Evolutionary conservation across 495 filamentous ascomycete species (phyloP), one percentile per base, ranked within the genome.

Genomic region (Articulospora tetracladia): DNA sequence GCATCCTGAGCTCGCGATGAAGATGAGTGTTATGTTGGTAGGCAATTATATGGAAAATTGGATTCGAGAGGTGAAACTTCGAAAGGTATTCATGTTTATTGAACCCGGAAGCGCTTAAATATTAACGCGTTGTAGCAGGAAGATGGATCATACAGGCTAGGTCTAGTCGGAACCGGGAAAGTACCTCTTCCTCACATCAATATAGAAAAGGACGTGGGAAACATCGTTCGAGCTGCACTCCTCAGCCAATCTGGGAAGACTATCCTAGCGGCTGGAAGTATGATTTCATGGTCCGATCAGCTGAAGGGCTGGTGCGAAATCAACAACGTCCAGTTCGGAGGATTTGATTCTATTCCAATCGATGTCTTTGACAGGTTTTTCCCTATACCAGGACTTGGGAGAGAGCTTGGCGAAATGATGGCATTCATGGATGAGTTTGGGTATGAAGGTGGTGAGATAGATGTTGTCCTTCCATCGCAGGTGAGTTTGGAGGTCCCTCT

Each of bases 381-480:
- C 17, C 34, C 52, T 23, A 26, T 63, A 7, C 67, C 67, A 0
- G 60, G 59, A 1, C 22, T 73, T 26, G 68, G 67, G 12, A 36
- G 57, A 30, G 72, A 74, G 44, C 28, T 75, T 19, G 66, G 66
- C 4, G 72, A 74, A 52, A 72, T 70, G 61, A 64, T 70, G 32
- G 39, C 53, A 39, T 74, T 72, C 36, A 59, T 66, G 44, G 58
- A 69, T 27, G 64, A 71, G 55, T 73, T 65, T 66, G 74, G 72
- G 1, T 77, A 72, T 59, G 66, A 67, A 61, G 74, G 69, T 12
- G 59, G 72, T 1, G 69, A 73, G 56, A 50, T 64, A 20, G 53
- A 57, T 56, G 48, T 60, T 24, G 52, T 64, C 0, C 39, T 59
- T 48, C 61, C 61, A n/a, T 28, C 17, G 20, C 51, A 64, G 52